Evolutionary conservation across 805 yeast genomes (phyloP), one percentile per base, ranked within the genome.

Genomic region (Myxozyma neotropica): DNA sequence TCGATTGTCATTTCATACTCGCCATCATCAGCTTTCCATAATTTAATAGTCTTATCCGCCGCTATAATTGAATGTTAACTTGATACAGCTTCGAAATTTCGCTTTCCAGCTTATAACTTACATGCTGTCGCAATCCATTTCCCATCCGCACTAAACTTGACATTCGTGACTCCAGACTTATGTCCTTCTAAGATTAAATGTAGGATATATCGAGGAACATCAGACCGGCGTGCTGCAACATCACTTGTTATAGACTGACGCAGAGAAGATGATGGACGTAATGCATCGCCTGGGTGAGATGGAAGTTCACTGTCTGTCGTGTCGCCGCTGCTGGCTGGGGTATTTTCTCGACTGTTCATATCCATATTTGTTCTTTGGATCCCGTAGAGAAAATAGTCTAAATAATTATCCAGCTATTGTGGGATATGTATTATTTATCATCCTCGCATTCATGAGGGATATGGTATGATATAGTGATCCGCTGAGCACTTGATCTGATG

Each of bases 31-130:
- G 80, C 66, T 53, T 81, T 80, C 83, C 87, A 86, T 5, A 89
- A 72, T 38, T 80, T 79, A 44, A 88, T 80, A 2, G 84, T 77
- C 50, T 78, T 81, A 67, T 84, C 88, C 8, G 66, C 61, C 15
- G 64, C 63, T 59, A 24, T n/a, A 27, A 6, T 5, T 4, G 23
- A 31, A 29, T 21, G 4, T n/a, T 6, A 17, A 29, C 3, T 3
- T 17, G 6, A 24, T 12, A 3, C 46, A 12, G 19, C 21, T 7
- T 13, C 5, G 27, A 12, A 31, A n/a, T n/a, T n/a, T n/a, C n/a
- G n/a, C n/a, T n/a, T n/a, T n/a, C n/a, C n/a, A n/a, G 5, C 7
- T n/a, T n/a, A 38, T 13, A 35, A 12, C 63, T 46, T 44, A 59
- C 63, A 59, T n/a, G 61, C 60, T n/a, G 61, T 56, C 17, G 66